These are phyloP conservation scores for Pichia insulana DNA, from an alignment of 805 yeast species.

Conservation along the genomic window DNA sequence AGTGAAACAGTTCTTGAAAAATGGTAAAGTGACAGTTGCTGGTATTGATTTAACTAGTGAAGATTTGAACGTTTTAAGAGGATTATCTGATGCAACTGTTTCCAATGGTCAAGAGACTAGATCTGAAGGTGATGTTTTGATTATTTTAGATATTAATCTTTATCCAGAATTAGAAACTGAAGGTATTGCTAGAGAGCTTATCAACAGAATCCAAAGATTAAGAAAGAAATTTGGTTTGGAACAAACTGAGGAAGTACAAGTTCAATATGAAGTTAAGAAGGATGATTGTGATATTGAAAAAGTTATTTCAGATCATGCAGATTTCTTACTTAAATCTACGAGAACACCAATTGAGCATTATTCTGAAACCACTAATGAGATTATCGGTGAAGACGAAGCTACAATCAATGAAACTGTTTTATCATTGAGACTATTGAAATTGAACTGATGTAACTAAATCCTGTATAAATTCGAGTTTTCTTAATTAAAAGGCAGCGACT, in stretches of 20 bases:
- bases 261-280: conserved; percentile 66
- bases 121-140: conserved; percentile 81
- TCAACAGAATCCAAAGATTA: conserved; percentile 94
- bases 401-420: conserved; percentile 70
- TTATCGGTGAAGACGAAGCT: conserved; percentile 86
- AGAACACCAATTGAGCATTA: conserved; percentile 49
- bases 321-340: conserved; percentile 67
- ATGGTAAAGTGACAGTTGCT: conserved; percentile 75
- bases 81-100: conserved; percentile 60
- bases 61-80: conserved; percentile 85
- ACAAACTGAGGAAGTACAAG: conserved; percentile 90
- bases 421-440: conserved; percentile 65
- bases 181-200: conserved; percentile 92
- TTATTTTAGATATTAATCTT: conserved; percentile 79
- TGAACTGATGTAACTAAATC: no score
- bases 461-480: no score
- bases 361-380: conserved; percentile 33
- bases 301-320: conserved; percentile 56
- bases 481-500: no score
- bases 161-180: conserved; percentile 86
- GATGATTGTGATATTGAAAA: conserved; percentile 58
- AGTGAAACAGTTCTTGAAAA: conserved; percentile 62
- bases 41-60: conserved; percentile 83
- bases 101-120: conserved; percentile 75
- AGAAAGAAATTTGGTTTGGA: conserved; percentile 94